Percentiles rank a stretch among this genome's conserved stretches.
Conservation (phyloP, 2,329 filamentous ascomycete genomes). For the Achaetomium macrosporum region DNA sequence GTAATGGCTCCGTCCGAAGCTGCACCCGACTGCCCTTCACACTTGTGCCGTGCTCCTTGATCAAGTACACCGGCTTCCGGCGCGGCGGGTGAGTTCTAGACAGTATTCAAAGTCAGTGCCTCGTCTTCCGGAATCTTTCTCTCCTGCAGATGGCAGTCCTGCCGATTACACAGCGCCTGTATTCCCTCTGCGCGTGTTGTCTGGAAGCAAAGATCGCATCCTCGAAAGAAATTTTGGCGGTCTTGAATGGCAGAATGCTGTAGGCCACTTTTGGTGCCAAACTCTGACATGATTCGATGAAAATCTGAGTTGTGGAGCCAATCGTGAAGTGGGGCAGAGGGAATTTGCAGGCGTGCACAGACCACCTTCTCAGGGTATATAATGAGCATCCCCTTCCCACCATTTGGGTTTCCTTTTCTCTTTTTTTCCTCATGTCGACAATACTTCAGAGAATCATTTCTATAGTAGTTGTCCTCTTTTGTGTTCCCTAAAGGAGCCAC, state of each 20-base stretch:
- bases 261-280: neutral
- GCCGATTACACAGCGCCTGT: neutral
- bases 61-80: too few relatives aligned
- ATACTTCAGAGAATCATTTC: slow-evolving; percentile 87
- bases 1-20: too few relatives aligned
- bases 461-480: slow-evolving; percentile 94
- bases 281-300: neutral
- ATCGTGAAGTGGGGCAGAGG: neutral
- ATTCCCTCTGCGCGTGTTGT: slow-evolving; percentile 6
- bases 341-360: slow-evolving; percentile 25
- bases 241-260: slow-evolving; percentile 29
- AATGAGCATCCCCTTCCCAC: slow-evolving; percentile 27
- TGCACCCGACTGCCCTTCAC: too few relatives aligned
- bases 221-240: slow-evolving; percentile 34
- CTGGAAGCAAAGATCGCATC: neutral
- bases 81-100: too few relatives aligned
- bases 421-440: slow-evolving; percentile 56
- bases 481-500: slow-evolving; percentile 88
- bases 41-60: too few relatives aligned
- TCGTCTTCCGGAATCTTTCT: too few relatives aligned
- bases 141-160: neutral
- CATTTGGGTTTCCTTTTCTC: slow-evolving; percentile 35
- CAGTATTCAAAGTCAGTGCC: too few relatives aligned
- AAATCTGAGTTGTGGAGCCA: neutral
- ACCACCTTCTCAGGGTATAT: slow-evolving; percentile 35